Base-by-base conservation (phyloP, 192 early-diverging fungal genomes). In the Coemansia sp. region DNA sequence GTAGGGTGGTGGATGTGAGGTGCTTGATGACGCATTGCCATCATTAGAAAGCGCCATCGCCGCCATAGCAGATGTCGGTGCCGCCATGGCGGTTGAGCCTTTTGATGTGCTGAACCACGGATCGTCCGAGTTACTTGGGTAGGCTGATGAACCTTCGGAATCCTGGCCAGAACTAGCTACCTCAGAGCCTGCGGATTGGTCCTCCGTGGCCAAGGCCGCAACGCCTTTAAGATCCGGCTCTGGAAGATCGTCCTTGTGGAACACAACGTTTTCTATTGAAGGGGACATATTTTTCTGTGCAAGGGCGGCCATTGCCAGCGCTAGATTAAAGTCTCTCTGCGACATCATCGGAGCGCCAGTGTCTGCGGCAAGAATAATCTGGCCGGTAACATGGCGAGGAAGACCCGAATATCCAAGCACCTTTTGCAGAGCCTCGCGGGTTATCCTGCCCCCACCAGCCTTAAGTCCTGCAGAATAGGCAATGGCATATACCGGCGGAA, bases 281-380 rank as follows among this genome's bases (percentile, higher is more conserved):
- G 89, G 74, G 41, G 88, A 83, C 88, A 93, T 90, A 79, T 93
- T 88, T 73, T 93, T 92, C 69, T 93, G 92, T 5, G 90, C 89
- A 66, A 91, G 75, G 10, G 87, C 92, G 6, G 86, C 71, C 56
- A 93, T 79, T 9, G 90, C 90, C 45, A 93, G 71, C 6, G 89
- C 88, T 58, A 88, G 77, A 52, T 90, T 89, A 72, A 91, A 92
- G 75, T 92, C 92, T 49, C 69, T 67, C 84, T 87, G 65, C 75
- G 83, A 71, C 20, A 83, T 63, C 24, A 59, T 39, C 34, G 53
- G 64, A 1, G 66, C 41, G 9, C 80, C 75, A 1, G 69, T 67
- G 26, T 83, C 80, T 2, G 80, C 80, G 1, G 71, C 60, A 68
- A 83, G 26, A 16, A 74, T 48, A 36, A 83, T 74, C 49, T 75